These are phyloP conservation scores for Boletus sensibilis DNA, from an alignment of 768 basidiomycete genomes.

Conservation along the genomic window DNA sequence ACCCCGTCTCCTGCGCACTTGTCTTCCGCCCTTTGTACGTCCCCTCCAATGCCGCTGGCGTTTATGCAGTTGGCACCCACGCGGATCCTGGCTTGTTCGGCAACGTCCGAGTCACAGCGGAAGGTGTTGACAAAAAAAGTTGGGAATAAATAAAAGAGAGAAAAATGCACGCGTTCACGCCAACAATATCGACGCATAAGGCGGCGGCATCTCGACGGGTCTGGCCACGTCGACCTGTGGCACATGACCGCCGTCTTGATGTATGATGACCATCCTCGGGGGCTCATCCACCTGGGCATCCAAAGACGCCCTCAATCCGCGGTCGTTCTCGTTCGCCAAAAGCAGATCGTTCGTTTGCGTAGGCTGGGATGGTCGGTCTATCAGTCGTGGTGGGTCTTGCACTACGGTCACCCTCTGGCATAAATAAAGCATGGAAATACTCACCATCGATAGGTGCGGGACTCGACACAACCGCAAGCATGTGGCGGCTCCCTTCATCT, in stretches of 20 bases:
- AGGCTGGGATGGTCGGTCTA: background rate
- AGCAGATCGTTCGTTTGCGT: too few relatives aligned
- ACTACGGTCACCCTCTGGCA: background rate
- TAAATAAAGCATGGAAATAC: background rate
- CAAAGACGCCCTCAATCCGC: background rate
- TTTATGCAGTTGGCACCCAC: too few relatives aligned
- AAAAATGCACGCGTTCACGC: background rate
- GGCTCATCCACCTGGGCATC: background rate
- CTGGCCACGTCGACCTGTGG: background rate
- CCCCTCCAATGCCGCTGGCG: too few relatives aligned
- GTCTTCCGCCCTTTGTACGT: too few relatives aligned
- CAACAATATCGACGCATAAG: background rate
- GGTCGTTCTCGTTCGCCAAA: background rate
- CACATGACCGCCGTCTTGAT: background rate
- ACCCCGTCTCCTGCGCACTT: too few relatives aligned
- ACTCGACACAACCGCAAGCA: too few relatives aligned
- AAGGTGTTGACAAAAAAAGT: too few relatives aligned
- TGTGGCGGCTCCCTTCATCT: background rate
- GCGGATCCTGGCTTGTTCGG: too few relatives aligned
- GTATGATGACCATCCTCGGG: background rate
- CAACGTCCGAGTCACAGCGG: too few relatives aligned
- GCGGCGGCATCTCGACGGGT: background rate
- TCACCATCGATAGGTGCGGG: background rate
- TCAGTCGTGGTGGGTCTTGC: background rate
- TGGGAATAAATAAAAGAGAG: background rate